Base-by-base conservation (phyloP, 306 rosid species). In the Vicia villosa region DNA sequence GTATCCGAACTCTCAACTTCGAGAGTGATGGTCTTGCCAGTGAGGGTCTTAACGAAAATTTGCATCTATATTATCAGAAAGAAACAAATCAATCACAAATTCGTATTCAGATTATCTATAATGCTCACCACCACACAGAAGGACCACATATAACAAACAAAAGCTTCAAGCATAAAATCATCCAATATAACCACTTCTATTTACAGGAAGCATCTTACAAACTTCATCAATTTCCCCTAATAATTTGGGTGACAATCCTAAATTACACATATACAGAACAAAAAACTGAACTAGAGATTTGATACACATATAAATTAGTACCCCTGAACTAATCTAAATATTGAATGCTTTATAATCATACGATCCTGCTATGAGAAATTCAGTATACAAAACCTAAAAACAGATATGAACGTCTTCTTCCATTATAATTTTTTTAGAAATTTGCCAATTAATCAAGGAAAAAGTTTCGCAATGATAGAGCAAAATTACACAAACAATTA, bases 41-140 rank as follows among this genome's bases (percentile, higher is more conserved):
- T 34, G 38, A 34, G 38, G 10, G 38, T 34, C 3, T 34, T 34
- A 1, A 34, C 38, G 38, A 34, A 34, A 34, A 34, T 34, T 7
- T 34, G 77, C 70, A 62, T 73, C 77, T 73, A 36, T 11, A 49
- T 10, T 1, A 59, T 5, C n/a, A 9, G 1, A 32, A n/a, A 17
- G 2, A 58, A 42, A 70, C 2, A 2, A 40, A 72, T 20, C 21
- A 72, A 12, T 32, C 36, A 57, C 12, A 14, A 21, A 30, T 16
- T 58, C 10, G 45, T 17, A 22, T 8, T 15, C 1, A 42, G 3
- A 5, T 5, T 32, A 32, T 32, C 37, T 32, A 5, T 32, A 32
- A 32, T 5, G 3, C 7, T 5, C 5, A 24, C 58, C 41, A 26
- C 9, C 30, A 16, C 3, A 41, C 8, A 5, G 12, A 30, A 32